phyloP scores from a whole-genome alignment of 176 grass and related monocot genomes.

The Ensete glaucum region DNA sequence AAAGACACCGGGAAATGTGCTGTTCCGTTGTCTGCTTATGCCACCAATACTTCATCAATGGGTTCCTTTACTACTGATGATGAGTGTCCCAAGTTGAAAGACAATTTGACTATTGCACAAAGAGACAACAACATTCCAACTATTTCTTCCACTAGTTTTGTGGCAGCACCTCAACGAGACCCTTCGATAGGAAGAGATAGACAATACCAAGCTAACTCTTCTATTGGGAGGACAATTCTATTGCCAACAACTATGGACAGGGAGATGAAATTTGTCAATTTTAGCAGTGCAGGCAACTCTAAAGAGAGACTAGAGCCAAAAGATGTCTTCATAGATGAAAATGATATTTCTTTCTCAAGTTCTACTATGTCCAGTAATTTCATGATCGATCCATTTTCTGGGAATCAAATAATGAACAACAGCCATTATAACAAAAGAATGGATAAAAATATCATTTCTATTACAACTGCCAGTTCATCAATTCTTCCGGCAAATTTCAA shows the following conservation, averaged over 20 bases:
- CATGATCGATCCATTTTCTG: conserved; percentile 19
- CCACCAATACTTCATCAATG: conserved; percentile 23
- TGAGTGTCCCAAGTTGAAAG: conserved; percentile 26
- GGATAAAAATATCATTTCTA: conserved; percentile 27
- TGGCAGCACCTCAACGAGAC: conserved; percentile 28
- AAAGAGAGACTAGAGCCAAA: conserved; percentile 25
- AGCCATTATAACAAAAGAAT: conserved; percentile 28
- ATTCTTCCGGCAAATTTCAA: conserved; percentile 23
- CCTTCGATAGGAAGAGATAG: conserved; percentile 36
- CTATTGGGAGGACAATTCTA: conserved; percentile 16
- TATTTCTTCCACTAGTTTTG: conserved; percentile 19
- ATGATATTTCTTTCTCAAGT: conserved; percentile 35
- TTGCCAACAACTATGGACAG: conserved; percentile 23
- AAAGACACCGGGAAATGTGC: conserved; percentile 24
- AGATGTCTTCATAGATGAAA: conserved; percentile 29
- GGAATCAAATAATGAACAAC: conserved; percentile 29
- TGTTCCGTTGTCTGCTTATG: conserved; percentile 30
- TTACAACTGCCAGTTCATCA: conserved; percentile 22
- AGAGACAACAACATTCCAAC: conserved; percentile 15
- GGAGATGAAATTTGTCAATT: conserved; percentile 52
- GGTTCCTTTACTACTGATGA: conserved; percentile 28
- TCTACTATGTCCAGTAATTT: conserved; percentile 26
- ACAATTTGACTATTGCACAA: conserved; percentile 20
- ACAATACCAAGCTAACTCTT: conserved; percentile 34
- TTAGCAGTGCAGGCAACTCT: conserved; percentile 38